A percentile compares a stretch with the other conserved stretches of the same genome.
Conservation (phyloP, 768 basidiomycete species). For the Agaricus sinodeliciosus region DNA sequence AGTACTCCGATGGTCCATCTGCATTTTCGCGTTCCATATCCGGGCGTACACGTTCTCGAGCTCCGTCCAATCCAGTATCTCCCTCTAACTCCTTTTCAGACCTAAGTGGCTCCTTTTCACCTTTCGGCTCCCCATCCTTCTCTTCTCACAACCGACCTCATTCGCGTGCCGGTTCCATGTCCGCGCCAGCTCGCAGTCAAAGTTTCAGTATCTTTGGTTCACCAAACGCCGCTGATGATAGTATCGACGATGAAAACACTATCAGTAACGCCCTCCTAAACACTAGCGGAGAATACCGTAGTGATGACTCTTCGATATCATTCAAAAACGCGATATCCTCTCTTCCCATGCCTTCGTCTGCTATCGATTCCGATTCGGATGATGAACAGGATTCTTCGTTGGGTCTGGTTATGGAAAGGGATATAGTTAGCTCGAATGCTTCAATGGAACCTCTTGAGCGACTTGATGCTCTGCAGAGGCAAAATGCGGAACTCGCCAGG, state of each 20-base stretch:
- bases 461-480: conserved; percentile 64
- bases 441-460: conserved; percentile 72
- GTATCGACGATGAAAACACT: conserved; percentile 23
- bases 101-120: conserved; percentile 22
- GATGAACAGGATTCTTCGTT: conserved; percentile 47
- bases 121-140: conserved; percentile 35
- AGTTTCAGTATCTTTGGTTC: conserved; percentile 16
- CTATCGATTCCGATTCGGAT: conserved; percentile 46
- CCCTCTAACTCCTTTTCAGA: conserved; percentile 27
- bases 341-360: conserved; percentile 51
- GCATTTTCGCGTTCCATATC: conserved; percentile 37
- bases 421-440: conserved; percentile 50
- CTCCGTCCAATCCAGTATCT: conserved; percentile 70
- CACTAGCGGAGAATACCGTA: conserved; percentile 17
- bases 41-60: conserved; percentile 41
- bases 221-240: neutral
- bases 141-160: conserved; percentile 49
- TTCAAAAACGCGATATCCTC: conserved; percentile 45
- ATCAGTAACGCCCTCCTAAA: conserved; percentile 8
- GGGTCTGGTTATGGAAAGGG: conserved; percentile 57
- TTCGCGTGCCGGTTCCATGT: conserved; percentile 52
- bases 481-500: conserved; percentile 67
- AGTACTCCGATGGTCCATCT: conserved; percentile 1
- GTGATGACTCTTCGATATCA: conserved; percentile 15
- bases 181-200: conserved; percentile 2